Percentiles rank a stretch among this genome's conserved stretches.
Conservation (phyloP, 345 rosid genomes). For the Arabidopsis thaliana region TAIR10.1 NC_003076.8:24011501-24012000, state of each 20-base stretch:
- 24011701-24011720: slow-evolving; percentile 70
- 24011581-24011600: slow-evolving; percentile 61
- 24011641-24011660: slow-evolving; percentile 74
- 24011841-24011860: slow-evolving; percentile 83
- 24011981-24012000: slow-evolving; percentile 77
- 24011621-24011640: slow-evolving; percentile 85
- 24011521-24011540: slow-evolving; percentile 93
- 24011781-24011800: slow-evolving; percentile 65
- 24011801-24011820: slow-evolving; percentile 73
- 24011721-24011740: slow-evolving; percentile 87
- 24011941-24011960: slow-evolving; percentile 64
- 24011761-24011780: slow-evolving; percentile 61
- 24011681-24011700: slow-evolving; percentile 63
- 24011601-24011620: slow-evolving; percentile 83
- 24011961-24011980: slow-evolving; percentile 68
- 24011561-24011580: slow-evolving; percentile 62
- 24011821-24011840: slow-evolving; percentile 85
- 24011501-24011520: slow-evolving; percentile 71
- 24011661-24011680: slow-evolving; percentile 69
- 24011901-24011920: slow-evolving; percentile 73
- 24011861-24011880: slow-evolving; percentile 56
- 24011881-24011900: slow-evolving; percentile 65
- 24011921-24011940: slow-evolving; percentile 87
- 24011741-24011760: slow-evolving; percentile 76
- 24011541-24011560: slow-evolving; percentile 83